These are phyloP conservation scores for Teratosphaeria zuluensis DNA, from an alignment of 2,329 filamentous ascomycete genomes.

Conservation along the genomic window DNA sequence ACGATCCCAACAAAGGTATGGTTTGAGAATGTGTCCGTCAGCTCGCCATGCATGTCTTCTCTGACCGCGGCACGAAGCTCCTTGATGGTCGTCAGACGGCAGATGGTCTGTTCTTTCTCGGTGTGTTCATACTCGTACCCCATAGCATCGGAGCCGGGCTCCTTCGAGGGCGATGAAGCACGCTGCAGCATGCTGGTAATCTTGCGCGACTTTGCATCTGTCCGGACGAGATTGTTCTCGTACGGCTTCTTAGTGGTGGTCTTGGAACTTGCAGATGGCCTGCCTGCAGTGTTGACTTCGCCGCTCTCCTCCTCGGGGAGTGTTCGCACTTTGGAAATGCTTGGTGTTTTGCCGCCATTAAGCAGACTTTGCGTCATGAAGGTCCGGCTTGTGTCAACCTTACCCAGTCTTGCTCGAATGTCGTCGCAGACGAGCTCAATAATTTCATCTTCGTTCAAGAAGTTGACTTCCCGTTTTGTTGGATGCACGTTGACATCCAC, in stretches of 20 bases:
- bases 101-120: conserved; percentile 59
- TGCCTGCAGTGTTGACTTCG: conserved; percentile 15
- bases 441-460: conserved; percentile 95
- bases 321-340: conserved; percentile 30
- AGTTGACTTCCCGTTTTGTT: conserved; percentile 93
- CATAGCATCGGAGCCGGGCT: conserved; percentile 37
- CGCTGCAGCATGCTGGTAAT: conserved; percentile 83
- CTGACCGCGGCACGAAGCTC: conserved; percentile 73
- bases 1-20: conserved; percentile 93
- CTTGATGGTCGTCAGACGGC: conserved; percentile 75
- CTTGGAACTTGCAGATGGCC: conserved; percentile 3
- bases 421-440: conserved; percentile 74
- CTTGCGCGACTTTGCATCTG: conserved; percentile 79
- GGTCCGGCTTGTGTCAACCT: conserved; percentile 85
- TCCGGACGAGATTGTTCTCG: conserved; percentile 83
- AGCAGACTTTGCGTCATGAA: conserved; percentile 91
- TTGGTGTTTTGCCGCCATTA: conserved; percentile 49
- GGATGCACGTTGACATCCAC: conserved; percentile 98
- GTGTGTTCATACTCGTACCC: conserved; percentile 56
- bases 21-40: conserved; percentile 77
- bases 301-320: conserved; percentile 21
- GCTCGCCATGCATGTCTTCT: conserved; percentile 68
- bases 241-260: conserved; percentile 46
- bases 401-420: conserved; percentile 66
- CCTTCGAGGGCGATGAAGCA: conserved; percentile 28